Conservation (phyloP, 208 protist species). For the Crithidia acanthocephali region DNA sequence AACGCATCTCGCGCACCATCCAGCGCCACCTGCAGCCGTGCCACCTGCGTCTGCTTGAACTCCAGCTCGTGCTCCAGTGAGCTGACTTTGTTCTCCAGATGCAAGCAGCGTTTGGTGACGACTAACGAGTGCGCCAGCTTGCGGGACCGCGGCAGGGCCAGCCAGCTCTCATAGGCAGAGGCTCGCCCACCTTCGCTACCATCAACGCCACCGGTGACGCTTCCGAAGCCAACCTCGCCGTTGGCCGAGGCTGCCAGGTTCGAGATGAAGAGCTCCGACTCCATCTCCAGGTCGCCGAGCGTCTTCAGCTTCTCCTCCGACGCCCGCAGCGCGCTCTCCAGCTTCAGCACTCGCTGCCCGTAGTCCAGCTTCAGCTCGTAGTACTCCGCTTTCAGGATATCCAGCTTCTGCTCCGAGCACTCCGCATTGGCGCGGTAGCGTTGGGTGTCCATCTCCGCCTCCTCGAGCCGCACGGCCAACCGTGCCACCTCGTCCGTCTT, state of each 20-base stretch:
- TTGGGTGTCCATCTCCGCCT: constrained; percentile 79
- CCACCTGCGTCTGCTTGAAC: constrained; percentile 78
- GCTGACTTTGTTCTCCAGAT: constrained; percentile 80
- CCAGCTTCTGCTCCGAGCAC: constrained; percentile 89
- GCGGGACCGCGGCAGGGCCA: constrained; percentile 75
- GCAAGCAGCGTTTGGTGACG: constrained; percentile 88
- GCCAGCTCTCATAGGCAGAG: constrained; percentile 59
- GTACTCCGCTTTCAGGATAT: constrained; percentile 91
- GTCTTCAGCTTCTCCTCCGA: constrained; percentile 87
- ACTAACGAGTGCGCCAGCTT: constrained; percentile 78
- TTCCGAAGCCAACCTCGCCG: constrained; percentile 20
- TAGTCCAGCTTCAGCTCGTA: constrained; percentile 87
- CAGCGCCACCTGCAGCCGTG: constrained; percentile 71
- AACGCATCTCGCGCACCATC: constrained; percentile 77
- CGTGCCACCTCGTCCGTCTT: constrained; percentile 87
- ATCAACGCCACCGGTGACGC: not conserved
- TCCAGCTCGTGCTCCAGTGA: constrained; percentile 66
- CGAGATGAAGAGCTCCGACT: constrained; percentile 86
- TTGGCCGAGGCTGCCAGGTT: constrained; percentile 63
- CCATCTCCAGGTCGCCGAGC: constrained; percentile 81
- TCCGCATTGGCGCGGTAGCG: constrained; percentile 80
- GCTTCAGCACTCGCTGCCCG: constrained; percentile 74
- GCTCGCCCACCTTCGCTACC: not conserved
- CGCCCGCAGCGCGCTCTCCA: constrained; percentile 68
- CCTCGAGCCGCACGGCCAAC: constrained; percentile 75